Conservation (phyloP, 148 eudicot species). For the Hydrangea macrophylla region DNA sequence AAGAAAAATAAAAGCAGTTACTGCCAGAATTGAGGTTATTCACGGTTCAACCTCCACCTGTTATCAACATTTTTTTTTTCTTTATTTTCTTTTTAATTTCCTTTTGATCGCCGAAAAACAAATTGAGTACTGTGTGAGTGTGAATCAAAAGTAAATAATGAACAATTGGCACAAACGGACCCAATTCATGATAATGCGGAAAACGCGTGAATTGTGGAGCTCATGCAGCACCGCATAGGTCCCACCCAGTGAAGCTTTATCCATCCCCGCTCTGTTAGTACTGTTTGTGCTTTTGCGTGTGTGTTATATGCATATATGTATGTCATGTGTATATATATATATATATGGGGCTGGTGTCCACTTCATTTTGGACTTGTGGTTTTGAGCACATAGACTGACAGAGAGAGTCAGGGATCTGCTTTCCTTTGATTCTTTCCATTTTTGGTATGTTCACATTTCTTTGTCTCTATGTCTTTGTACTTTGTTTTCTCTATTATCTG, state of each 20-base stretch:
- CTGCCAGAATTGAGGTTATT: neutral
- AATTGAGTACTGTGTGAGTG: neutral
- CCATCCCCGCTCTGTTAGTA: too few relatives aligned
- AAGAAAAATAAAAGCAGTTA: neutral
- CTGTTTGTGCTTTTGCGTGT: neutral
- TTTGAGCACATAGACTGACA: neutral
- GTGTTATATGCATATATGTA: neutral
- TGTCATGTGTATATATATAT: neutral
- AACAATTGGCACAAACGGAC: neutral
- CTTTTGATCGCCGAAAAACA: too few relatives aligned
- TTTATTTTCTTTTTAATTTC: too few relatives aligned
- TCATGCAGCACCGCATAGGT: conserved; percentile 4
- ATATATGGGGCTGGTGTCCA: neutral
- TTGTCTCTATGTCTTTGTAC: neutral
- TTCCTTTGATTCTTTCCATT: neutral
- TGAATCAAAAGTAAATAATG: neutral
- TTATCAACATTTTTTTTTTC: neutral
- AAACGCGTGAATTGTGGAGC: conserved; percentile 6
- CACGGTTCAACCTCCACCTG: neutral
- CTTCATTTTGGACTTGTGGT: neutral
- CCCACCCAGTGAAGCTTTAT: neutral
- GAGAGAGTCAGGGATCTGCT: neutral
- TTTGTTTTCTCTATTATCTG: neutral
- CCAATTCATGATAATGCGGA: neutral
- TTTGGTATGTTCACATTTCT: conserved; percentile 10